These are phyloP conservation scores for Colletotrichum brevisporum DNA, from an alignment of 2,329 filamentous ascomycete genomes.

Conservation along the genomic window DNA sequence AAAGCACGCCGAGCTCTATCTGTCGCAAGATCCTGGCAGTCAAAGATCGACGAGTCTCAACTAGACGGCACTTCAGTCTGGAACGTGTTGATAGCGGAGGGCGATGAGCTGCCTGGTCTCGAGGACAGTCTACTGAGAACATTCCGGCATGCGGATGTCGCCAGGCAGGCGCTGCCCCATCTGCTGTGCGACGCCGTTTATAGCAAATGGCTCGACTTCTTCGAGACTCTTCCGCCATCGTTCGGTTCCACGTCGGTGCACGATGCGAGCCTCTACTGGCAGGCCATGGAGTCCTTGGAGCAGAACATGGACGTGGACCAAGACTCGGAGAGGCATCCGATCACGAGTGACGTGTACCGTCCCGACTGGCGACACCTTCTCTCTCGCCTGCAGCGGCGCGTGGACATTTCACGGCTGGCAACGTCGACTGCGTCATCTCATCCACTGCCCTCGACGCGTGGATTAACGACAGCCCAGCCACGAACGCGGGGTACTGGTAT, in stretches of 20 bases:
- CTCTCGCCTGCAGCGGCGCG: conserved; percentile 47
- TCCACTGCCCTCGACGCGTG: conserved; percentile 38
- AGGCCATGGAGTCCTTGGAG: conserved; percentile 51
- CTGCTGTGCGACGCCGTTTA: conserved; percentile 44
- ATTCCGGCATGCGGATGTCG: conserved; percentile 20
- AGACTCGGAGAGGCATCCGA: conserved; percentile 1
- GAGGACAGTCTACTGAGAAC: conserved; percentile 33
- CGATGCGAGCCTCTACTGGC: conserved; percentile 46
- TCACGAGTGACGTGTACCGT: conserved; percentile 2
- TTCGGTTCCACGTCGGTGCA: conserved; percentile 9
- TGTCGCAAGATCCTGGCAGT: conserved; percentile 35
- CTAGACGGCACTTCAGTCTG: conserved; percentile 38
- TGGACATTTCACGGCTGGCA: conserved; percentile 37
- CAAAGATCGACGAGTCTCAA: conserved; percentile 38
- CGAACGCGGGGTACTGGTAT: conserved; percentile 20
- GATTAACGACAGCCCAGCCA: conserved; percentile 26
- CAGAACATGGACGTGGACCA: conserved; percentile 49
- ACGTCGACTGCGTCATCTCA: conserved; percentile 40
- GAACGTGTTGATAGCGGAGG: conserved; percentile 38
- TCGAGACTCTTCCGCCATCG: conserved; percentile 43
- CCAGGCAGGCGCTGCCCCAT: conserved; percentile 32
- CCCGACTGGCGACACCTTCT: conserved; percentile 51
- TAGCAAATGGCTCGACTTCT: conserved; percentile 53
- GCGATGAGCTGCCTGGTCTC: conserved; percentile 32
- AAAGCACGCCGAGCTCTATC: conserved; percentile 41